Conservation (phyloP, 768 basidiomycete species). For the Suillus subaureus region DNA sequence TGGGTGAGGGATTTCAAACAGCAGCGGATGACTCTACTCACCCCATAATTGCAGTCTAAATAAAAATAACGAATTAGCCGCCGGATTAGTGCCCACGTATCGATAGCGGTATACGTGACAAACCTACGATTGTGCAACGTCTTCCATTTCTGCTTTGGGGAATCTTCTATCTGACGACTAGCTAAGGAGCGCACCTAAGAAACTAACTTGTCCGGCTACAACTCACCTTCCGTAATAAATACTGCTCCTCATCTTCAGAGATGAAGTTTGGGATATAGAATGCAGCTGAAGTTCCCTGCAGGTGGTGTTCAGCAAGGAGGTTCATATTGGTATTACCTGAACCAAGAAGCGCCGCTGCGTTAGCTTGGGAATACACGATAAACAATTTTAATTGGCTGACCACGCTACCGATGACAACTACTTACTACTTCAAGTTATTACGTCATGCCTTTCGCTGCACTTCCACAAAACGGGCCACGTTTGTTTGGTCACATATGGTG, state of each 20-base stretch:
- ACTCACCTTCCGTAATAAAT: slow-evolving; percentile 73
- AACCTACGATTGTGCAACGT: slow-evolving; percentile 70
- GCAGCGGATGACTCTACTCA: slow-evolving; percentile 28
- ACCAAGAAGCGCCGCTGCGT: not conserved
- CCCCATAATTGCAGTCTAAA: slow-evolving; percentile 78
- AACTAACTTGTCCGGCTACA: slow-evolving; percentile 10
- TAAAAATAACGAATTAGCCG: not conserved
- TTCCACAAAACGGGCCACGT: not conserved
- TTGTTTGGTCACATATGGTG: not conserved
- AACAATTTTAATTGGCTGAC: no score
- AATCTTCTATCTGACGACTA: slow-evolving; percentile 64
- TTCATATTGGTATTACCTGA: not conserved
- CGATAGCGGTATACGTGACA: not conserved
- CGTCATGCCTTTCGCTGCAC: not conserved
- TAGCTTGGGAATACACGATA: not conserved
- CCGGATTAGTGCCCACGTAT: not conserved
- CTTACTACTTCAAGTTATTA: not conserved
- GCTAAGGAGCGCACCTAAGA: slow-evolving; percentile 10
- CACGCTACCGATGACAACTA: no score
- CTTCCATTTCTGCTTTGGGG: slow-evolving; percentile 85
- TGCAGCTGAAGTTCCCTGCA: slow-evolving; percentile 42
- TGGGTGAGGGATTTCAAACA: slow-evolving; percentile 11
- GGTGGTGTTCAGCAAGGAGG: slow-evolving; percentile 23
- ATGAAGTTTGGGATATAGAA: slow-evolving; percentile 83
- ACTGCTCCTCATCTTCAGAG: slow-evolving; percentile 73